phyloP scores from a whole-genome alignment of 495 filamentous ascomycete genomes.

The Collariella sp. region DNA sequence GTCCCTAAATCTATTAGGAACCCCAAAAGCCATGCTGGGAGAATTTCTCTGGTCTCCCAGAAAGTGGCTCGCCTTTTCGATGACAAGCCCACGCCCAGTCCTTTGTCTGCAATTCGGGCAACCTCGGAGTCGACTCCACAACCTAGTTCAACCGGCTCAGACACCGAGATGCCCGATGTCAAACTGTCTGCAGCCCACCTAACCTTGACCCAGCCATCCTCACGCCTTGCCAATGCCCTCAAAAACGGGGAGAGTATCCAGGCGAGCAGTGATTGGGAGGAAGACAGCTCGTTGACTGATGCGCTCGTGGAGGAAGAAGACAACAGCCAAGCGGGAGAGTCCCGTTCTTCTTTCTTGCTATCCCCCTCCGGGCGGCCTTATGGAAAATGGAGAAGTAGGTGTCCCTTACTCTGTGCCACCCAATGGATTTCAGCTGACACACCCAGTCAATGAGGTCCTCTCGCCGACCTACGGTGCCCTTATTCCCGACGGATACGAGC shows the following conservation, averaged over 20 bases:
- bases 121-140: no score
- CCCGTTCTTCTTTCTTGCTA: neutral
- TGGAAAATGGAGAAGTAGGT: conserved; percentile 17
- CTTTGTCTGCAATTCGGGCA: no score
- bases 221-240: neutral
- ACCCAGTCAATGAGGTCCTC: neutral
- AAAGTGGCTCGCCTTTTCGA: conserved; percentile 1
- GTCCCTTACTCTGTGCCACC: neutral
- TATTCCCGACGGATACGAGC: conserved; percentile 19
- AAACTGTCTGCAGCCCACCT: no score
- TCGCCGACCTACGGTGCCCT: conserved; percentile 4
- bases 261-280: neutral
- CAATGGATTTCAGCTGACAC: neutral
- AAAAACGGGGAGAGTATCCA: neutral
- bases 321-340: neutral
- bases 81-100: neutral
- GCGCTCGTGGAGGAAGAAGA: neutral
- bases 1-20: neutral
- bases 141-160: no score
- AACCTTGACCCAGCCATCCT: no score
- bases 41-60: neutral
- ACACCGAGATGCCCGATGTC: no score
- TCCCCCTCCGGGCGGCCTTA: conserved; percentile 20
- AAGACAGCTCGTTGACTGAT: neutral
- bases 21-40: neutral